Evolutionary conservation across 306 rosid species (phyloP).

Genomic region (Abrus pulchellus): DNA sequence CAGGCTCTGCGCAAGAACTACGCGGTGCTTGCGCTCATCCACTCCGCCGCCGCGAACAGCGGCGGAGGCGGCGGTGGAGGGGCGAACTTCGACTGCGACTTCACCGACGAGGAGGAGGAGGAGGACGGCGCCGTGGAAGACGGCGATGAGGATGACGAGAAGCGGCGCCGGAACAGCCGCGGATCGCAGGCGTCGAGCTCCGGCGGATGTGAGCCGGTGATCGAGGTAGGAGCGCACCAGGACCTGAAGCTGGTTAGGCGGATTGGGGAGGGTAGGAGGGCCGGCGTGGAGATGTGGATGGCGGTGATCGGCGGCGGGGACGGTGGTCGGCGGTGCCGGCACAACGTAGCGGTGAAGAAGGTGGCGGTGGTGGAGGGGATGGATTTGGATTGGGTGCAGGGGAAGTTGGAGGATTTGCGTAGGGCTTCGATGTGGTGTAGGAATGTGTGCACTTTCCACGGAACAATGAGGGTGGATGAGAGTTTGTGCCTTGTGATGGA

Average conservation of each 20-base stretch:
- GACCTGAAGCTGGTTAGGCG: constrained; percentile 76
- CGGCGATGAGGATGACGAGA: constrained; percentile 53
- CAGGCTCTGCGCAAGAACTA: constrained; percentile 87
- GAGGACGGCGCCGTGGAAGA: constrained; percentile 52
- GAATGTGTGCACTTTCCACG: constrained; percentile 96
- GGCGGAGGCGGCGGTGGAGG: constrained; percentile 5
- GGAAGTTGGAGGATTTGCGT: constrained; percentile 82
- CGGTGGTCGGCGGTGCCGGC: constrained; percentile 68
- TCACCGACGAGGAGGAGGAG: constrained; percentile 74
- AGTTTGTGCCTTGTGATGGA: constrained; percentile 91
- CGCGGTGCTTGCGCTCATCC: constrained; percentile 84
- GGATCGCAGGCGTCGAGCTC: constrained; percentile 75
- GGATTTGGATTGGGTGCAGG: constrained; percentile 87
- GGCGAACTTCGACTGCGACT: constrained; percentile 70
- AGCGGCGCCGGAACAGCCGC: constrained; percentile 64
- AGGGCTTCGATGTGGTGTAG: constrained; percentile 98
- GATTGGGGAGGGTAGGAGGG: constrained; percentile 83
- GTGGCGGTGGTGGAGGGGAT: constrained; percentile 67
- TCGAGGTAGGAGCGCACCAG: constrained; percentile 84
- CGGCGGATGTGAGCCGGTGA: constrained; percentile 88
- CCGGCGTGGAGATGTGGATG: constrained; percentile 89
- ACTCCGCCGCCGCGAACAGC: constrained; percentile 50
- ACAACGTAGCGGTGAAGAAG: constrained; percentile 86
- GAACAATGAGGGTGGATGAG: constrained; percentile 76
- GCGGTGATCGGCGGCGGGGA: constrained; percentile 67